These are phyloP conservation scores for Saksenaea oblongispora DNA, from an alignment of 371 early-diverging fungal genomes.

Conservation along the genomic window DNA sequence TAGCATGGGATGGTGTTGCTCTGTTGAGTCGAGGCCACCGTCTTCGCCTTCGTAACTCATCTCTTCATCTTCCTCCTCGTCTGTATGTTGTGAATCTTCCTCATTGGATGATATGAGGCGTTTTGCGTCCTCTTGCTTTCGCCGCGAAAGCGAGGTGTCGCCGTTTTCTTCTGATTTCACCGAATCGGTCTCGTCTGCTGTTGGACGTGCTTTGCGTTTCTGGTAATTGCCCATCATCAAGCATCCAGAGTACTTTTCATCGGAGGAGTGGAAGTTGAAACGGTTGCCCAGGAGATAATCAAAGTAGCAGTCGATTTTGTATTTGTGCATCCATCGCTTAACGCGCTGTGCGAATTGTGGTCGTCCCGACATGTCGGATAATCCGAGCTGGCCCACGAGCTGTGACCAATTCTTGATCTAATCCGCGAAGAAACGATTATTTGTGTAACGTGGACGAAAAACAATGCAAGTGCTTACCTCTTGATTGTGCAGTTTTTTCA, in stretches of 20 bases:
- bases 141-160: not conserved
- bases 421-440: not conserved
- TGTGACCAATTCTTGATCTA: slow-evolving; percentile 58
- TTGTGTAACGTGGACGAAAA: not conserved
- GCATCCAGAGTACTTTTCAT: slow-evolving; percentile 40
- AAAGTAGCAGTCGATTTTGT: slow-evolving; percentile 52
- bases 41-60: not conserved
- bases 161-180: slow-evolving; percentile 11
- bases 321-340: slow-evolving; percentile 54
- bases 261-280: slow-evolving; percentile 33
- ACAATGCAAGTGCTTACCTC: slow-evolving; percentile 26
- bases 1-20: slow-evolving; percentile 9
- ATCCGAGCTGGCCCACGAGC: slow-evolving; percentile 47
- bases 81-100: slow-evolving; percentile 4
- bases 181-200: slow-evolving; percentile 16
- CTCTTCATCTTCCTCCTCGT: slow-evolving; percentile 3
- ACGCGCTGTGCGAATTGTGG: slow-evolving; percentile 55
- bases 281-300: slow-evolving; percentile 49
- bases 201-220: slow-evolving; percentile 20
- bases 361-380: slow-evolving; percentile 42
- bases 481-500: slow-evolving; percentile 40
- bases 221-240: slow-evolving; percentile 51
- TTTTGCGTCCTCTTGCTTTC: slow-evolving; percentile 5
- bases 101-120: not conserved
- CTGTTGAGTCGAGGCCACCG: not conserved